Conservation (phyloP, 2,329 filamentous ascomycete genomes). For the Neocucurbitaria cava region DNA sequence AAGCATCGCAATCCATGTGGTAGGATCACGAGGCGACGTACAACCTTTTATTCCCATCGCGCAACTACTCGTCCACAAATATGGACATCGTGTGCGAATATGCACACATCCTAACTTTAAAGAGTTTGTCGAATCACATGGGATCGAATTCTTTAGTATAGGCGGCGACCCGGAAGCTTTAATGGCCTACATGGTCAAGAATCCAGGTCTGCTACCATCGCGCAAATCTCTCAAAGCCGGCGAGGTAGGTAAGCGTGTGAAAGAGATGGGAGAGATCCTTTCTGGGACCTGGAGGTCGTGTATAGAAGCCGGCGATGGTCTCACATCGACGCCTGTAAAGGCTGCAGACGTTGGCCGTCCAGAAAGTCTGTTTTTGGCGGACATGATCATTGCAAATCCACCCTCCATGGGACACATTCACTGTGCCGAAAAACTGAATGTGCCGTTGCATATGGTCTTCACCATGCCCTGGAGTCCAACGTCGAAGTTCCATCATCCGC, state of each 20-base stretch:
- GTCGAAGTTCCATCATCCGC: conserved; percentile 81
- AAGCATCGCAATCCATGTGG: conserved; percentile 64
- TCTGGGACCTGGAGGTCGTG: conserved; percentile 87
- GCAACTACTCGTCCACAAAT: background rate
- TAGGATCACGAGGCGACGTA: conserved; percentile 62
- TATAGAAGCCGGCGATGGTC: conserved; percentile 64
- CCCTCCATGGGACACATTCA: conserved; percentile 80
- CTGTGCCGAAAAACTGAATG: conserved; percentile 75
- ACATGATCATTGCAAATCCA: conserved; percentile 80
- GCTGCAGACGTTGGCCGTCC: conserved; percentile 60
- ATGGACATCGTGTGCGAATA: background rate
- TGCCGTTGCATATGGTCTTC: conserved; percentile 86
- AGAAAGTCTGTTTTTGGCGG: conserved; percentile 75
- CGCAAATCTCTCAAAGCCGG: conserved; percentile 78
- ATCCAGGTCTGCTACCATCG: conserved; percentile 84
- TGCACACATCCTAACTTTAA: background rate
- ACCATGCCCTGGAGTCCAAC: conserved; percentile 95
- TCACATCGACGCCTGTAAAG: too few species aligned
- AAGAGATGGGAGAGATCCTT: conserved; percentile 75
- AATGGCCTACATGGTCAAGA: conserved; percentile 87
- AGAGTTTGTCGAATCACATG: background rate
- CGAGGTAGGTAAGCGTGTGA: conserved; percentile 76
- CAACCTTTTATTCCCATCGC: conserved; percentile 67
- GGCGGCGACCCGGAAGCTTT: conserved; percentile 58
- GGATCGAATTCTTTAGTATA: conserved; percentile 50